A percentile compares a stretch with the other conserved stretches of the same genome.
Evolutionary conservation across 768 basidiomycete genomes (phyloP).

Genomic region (Glaciozyma antarctica): DNA sequence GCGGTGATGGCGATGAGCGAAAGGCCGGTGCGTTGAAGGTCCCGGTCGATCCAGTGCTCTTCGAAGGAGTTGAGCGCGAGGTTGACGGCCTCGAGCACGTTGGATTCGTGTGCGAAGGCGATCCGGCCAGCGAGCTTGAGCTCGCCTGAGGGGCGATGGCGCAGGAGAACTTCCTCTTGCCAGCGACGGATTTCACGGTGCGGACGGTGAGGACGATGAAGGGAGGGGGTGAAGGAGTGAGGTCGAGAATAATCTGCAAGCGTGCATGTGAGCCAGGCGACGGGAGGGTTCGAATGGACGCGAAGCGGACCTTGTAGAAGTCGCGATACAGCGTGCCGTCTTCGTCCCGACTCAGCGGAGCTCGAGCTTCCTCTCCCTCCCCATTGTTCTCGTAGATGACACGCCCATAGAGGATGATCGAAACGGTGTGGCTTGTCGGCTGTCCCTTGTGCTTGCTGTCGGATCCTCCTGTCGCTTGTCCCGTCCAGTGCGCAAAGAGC

Average conservation of each 20-base stretch:
- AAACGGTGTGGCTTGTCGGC: slow-evolving; percentile 83
- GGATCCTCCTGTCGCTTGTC: slow-evolving; percentile 7
- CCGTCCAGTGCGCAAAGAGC: slow-evolving; percentile 70
- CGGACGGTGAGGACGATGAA: slow-evolving; percentile 17
- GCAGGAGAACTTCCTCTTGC: slow-evolving; percentile 19
- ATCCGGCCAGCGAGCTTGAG: slow-evolving; percentile 60
- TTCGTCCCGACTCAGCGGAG: slow-evolving; percentile 66
- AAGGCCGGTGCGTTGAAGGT: slow-evolving; percentile 75
- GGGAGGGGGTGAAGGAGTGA: slow-evolving; percentile 42
- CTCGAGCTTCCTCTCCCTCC: slow-evolving; percentile 54
- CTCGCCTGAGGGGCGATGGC: slow-evolving; percentile 39
- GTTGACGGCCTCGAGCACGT: slow-evolving; percentile 89
- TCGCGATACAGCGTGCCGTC: slow-evolving; percentile 48
- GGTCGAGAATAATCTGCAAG: slow-evolving; percentile 70
- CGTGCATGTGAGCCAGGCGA: not conserved
- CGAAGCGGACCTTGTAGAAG: slow-evolving; percentile 48
- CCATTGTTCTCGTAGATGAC: slow-evolving; percentile 73
- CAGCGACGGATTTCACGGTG: slow-evolving; percentile 19
- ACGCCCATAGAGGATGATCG: slow-evolving; percentile 86
- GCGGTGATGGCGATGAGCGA: slow-evolving; percentile 80
- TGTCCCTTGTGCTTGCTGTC: slow-evolving; percentile 43
- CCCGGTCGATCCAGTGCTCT: slow-evolving; percentile 90
- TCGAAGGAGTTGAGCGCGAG: slow-evolving; percentile 85
- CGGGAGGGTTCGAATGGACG: not conserved
- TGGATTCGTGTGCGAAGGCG: slow-evolving; percentile 84